phyloP scores from a whole-genome alignment of 805 yeast species.

The Hanseniaspora meyeri region DNA sequence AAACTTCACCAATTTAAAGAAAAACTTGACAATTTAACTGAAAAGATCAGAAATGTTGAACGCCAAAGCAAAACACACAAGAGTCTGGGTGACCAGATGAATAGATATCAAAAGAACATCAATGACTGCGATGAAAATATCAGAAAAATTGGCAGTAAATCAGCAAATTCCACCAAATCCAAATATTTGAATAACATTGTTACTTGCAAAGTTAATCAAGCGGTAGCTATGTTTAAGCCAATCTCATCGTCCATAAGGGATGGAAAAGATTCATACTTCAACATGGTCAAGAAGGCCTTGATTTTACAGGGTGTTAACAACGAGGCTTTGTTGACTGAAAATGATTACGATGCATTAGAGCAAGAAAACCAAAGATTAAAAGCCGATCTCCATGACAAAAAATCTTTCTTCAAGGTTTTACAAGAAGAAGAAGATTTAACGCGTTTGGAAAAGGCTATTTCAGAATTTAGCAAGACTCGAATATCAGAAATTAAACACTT shows the following conservation, averaged over 20 bases:
- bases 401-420: not conserved
- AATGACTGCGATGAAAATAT: conserved; percentile 30
- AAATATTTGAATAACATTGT: conserved; percentile 1
- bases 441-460: not conserved
- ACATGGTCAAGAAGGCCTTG: not conserved
- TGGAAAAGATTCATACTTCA: not conserved
- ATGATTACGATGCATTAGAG: not conserved
- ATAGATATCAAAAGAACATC: conserved; percentile 25
- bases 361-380: not conserved
- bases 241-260: not conserved
- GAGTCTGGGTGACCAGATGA: conserved; percentile 22
- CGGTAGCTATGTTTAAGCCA: conserved; percentile 5
- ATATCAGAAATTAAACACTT: not conserved
- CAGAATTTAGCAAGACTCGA: not conserved
- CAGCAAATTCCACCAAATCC: not conserved
- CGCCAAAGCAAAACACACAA: conserved; percentile 18
- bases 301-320: conserved; percentile 3
- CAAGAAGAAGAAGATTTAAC: not conserved
- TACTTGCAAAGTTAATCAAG: conserved; percentile 3
- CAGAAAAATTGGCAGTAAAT: conserved; percentile 15
- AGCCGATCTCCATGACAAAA: not conserved
- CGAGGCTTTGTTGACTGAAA: not conserved
- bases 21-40: conserved; percentile 18
- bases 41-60: conserved; percentile 14
- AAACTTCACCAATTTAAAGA: conserved; percentile 12